A percentile compares a stretch with the other conserved stretches of the same genome.
Conservation (phyloP, 139 green algal genomes). For the Coelastrella sp. region DNA sequence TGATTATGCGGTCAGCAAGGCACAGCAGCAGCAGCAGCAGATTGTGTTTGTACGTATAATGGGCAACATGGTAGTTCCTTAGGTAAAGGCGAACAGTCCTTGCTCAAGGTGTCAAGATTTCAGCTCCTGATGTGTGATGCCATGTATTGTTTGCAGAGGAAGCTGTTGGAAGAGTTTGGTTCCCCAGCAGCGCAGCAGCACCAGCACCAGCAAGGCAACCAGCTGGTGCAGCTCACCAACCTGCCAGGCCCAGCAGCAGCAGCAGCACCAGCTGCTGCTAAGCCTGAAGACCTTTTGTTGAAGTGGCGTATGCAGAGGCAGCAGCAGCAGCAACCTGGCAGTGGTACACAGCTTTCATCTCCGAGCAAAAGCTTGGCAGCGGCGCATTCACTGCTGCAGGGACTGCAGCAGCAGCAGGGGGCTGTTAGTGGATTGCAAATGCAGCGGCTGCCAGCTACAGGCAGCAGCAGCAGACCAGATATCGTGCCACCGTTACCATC, state of each 20-base stretch:
- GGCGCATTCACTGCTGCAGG: neutral
- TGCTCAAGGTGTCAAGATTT: no score
- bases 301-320: conserved; percentile 16
- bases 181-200: neutral
- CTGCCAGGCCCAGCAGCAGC: neutral
- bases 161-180: conserved; percentile 7
- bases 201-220: neutral
- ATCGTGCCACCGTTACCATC: neutral
- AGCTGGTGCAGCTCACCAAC: neutral
- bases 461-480: neutral
- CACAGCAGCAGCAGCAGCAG: no score
- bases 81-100: no score
- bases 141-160: neutral
- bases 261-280: neutral
- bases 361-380: neutral
- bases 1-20: no score
- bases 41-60: no score
- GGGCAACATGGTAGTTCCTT: no score
- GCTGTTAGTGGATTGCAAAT: neutral
- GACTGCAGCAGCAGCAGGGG: neutral
- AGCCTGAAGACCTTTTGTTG: neutral
- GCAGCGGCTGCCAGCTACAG: neutral
- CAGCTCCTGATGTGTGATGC: no score
- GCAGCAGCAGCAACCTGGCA: conserved; percentile 6
- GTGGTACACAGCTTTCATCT: neutral